These are phyloP conservation scores for Colletotrichum spaethianum DNA, from an alignment of 2,329 filamentous ascomycete species.

Conservation along the genomic window DNA sequence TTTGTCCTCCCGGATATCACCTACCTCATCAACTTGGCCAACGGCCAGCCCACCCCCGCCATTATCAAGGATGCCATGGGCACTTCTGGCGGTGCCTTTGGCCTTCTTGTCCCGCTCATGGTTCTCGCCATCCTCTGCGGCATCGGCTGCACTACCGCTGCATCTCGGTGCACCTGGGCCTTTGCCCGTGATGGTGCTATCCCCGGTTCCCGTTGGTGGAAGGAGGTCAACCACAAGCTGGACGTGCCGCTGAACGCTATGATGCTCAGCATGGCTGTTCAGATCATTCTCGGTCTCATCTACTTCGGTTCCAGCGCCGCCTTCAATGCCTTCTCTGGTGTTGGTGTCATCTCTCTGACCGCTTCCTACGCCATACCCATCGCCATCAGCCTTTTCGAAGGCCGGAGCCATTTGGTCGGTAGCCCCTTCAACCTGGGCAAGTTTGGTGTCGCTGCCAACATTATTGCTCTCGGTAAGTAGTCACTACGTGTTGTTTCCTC, in stretches of 20 bases:
- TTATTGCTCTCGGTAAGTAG: conserved; percentile 73
- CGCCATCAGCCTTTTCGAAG: conserved; percentile 72
- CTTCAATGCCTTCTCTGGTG: conserved; percentile 81
- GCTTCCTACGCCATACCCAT: conserved; percentile 78
- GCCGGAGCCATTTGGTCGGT: conserved; percentile 70
- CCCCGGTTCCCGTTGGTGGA: conserved; percentile 74
- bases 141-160: conserved; percentile 77
- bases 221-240: conserved; percentile 71
- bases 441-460: conserved; percentile 73
- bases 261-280: conserved; percentile 78
- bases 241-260: conserved; percentile 80
- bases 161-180: conserved; percentile 78
- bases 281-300: conserved; percentile 75
- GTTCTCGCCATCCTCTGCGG: conserved; percentile 78
- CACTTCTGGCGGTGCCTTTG: conserved; percentile 72
- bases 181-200: conserved; percentile 80
- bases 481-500: conserved; percentile 25
- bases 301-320: conserved; percentile 79
- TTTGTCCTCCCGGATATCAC: conserved; percentile 78
- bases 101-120: conserved; percentile 74
- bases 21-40: conserved; percentile 65
- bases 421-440: conserved; percentile 74
- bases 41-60: conserved; percentile 74
- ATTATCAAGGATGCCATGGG: conserved; percentile 76
- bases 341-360: conserved; percentile 79